These are phyloP conservation scores for Mycosphaerelloides madeirae DNA, from an alignment of 2,329 filamentous ascomycete species.

Conservation along the genomic window DNA sequence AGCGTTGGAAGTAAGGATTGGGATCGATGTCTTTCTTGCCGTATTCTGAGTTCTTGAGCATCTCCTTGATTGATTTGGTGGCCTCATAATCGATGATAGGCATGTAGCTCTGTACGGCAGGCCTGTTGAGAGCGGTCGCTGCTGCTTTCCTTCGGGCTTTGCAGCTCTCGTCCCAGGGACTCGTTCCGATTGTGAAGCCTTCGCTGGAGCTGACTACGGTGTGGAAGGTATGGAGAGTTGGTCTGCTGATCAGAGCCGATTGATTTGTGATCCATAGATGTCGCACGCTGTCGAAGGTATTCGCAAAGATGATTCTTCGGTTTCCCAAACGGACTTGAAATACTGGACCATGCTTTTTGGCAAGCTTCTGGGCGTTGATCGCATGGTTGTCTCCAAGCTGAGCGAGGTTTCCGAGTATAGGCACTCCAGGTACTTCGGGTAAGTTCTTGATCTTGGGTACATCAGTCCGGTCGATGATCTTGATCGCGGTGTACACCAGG, in stretches of 20 bases:
- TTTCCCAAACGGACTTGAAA: conserved; percentile 59
- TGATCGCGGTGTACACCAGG: conserved; percentile 37
- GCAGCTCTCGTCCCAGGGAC: conserved; percentile 77
- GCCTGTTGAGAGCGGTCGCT: conserved; percentile 71
- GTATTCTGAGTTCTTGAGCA: conserved; percentile 59
- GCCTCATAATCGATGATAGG: conserved; percentile 76
- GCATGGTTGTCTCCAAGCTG: conserved; percentile 46
- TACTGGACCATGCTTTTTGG: conserved; percentile 47
- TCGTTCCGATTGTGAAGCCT: conserved; percentile 78
- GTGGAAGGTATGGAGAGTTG: conserved; percentile 76
- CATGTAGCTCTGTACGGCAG: conserved; percentile 73
- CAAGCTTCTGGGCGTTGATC: conserved; percentile 43
- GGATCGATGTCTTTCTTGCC: conserved; percentile 65
- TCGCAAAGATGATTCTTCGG: conserved; percentile 69
- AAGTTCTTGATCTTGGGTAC: conserved; percentile 46
- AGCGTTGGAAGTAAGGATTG: conserved; percentile 67
- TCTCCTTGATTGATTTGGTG: conserved; percentile 65
- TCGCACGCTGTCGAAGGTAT: conserved; percentile 69
- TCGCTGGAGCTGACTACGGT: conserved; percentile 71
- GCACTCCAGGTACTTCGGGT: conserved; percentile 45
- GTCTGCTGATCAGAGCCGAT: conserved; percentile 70
- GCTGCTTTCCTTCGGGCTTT: conserved; percentile 73
- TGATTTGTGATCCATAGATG: conserved; percentile 76
- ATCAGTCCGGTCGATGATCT: conserved; percentile 43
- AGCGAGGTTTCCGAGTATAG: conserved; percentile 44